Base-by-base conservation (phyloP, 306 rosid species). In the Rosa chinensis region DNA sequence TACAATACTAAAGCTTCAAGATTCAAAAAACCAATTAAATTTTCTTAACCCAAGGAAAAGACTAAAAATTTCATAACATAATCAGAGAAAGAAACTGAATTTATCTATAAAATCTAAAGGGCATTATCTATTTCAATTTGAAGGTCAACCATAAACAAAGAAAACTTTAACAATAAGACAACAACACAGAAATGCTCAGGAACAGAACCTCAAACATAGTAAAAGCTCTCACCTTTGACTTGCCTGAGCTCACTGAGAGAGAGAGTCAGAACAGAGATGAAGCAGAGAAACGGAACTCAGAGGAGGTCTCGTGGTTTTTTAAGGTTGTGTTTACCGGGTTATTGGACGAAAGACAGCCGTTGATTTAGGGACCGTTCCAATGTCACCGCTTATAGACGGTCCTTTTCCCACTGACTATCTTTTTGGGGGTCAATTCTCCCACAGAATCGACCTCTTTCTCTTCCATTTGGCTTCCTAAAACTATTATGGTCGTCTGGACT, bases 311-410 rank as follows among this genome's bases (percentile, higher is more conserved):
- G 18, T n/a, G 3, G 17, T 20, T 7, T 20, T 7, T 45, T 28
- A 28, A 55, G 37, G 28, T 45, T 70, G 79, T 76, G 70, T 45
- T 1, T 5, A 2, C 17, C 14, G 73, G 58, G 50, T 52, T 9
- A 11, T 47, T 58, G 48, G 82, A 74, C 55, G 23, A 69, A 79
- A 40, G 50, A 0, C 52, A 76, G 82, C 90, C 88, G 83, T 86
- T 59, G 85, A 61, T 77, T 10, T 28, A 2, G 68, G 42, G 10
- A 1, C 21, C 5, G 5, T 52, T 74, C 4, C 21, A 10, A 14
- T 18, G 39, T 14, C 44, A 78, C 82, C 70, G 77, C 81, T 48
- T 76, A 73, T 83, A 76, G 78, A 78, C 85, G 11, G 86, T 86
- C 69, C 10, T 6, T 59, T 1, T 32, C 5, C 37, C 3, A 32